Evolutionary conservation across 495 filamentous ascomycete species (phyloP).

Genomic region (Geopyxis carbonaria): DNA sequence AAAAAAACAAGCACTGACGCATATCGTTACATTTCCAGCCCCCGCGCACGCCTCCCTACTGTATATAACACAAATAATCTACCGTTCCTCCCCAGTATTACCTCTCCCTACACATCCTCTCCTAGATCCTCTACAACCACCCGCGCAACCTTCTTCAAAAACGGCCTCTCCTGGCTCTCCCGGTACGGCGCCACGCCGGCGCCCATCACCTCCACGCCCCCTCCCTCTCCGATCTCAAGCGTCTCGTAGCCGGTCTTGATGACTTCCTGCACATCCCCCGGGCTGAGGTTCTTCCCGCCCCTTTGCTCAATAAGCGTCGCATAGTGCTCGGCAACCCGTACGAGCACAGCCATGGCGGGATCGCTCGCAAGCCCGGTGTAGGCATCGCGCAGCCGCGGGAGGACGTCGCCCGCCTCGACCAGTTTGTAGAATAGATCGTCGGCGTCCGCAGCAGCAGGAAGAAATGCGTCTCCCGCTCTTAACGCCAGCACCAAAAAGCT

Average conservation of each 20-base stretch:
- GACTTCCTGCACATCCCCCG: slow-evolving; percentile 67
- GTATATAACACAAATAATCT: too few relatives aligned
- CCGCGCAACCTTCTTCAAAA: slow-evolving; percentile 73
- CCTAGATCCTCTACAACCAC: slow-evolving; percentile 54
- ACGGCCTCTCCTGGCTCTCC: slow-evolving; percentile 56
- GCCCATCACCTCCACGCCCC: slow-evolving; percentile 46
- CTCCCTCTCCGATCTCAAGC: slow-evolving; percentile 49
- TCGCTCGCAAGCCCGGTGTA: slow-evolving; percentile 31
- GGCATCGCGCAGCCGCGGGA: slow-evolving; percentile 65
- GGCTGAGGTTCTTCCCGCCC: slow-evolving; percentile 49
- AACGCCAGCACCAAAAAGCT: slow-evolving; percentile 75
- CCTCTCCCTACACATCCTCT: slow-evolving; percentile 23
- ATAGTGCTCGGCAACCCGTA: slow-evolving; percentile 75
- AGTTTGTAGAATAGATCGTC: slow-evolving; percentile 98
- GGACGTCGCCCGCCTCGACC: slow-evolving; percentile 72
- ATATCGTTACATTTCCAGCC: too few relatives aligned
- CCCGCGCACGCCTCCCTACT: too few relatives aligned
- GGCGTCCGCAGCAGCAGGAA: slow-evolving; percentile 76
- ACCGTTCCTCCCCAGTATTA: too few relatives aligned
- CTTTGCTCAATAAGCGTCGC: slow-evolving; percentile 58
- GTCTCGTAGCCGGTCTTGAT: slow-evolving; percentile 96
- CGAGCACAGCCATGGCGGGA: slow-evolving; percentile 33
- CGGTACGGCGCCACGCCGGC: slow-evolving; percentile 62
- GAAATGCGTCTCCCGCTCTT: slow-evolving; percentile 76
- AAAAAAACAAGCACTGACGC: too few relatives aligned